A percentile compares a stretch with the other conserved stretches of the same genome.
These are phyloP conservation scores for Mesotaenium endlicherianum DNA, from an alignment of 139 green algal genomes.

Conservation along the genomic window DNA sequence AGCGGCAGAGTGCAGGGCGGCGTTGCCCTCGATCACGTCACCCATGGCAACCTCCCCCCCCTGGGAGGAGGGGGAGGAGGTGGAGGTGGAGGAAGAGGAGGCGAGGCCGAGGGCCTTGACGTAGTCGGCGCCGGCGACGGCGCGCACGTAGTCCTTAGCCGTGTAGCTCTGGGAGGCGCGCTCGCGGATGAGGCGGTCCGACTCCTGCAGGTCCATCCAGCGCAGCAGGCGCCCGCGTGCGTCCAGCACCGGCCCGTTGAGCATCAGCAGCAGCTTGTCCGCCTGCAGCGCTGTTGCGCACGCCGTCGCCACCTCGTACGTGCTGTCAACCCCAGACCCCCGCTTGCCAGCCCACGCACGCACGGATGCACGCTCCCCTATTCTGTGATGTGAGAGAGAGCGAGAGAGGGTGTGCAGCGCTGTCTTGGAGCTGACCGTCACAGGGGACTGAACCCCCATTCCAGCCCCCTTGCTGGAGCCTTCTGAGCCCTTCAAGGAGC, in stretches of 20 bases:
- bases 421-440: background rate
- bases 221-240: slow-evolving; percentile 12
- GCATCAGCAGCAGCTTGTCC: slow-evolving; percentile 90
- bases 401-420: too few species aligned
- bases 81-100: too few species aligned
- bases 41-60: background rate
- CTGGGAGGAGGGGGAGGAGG: too few species aligned
- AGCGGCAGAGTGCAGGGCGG: too few species aligned
- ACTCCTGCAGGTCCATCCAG: slow-evolving; percentile 40
- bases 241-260: slow-evolving; percentile 20
- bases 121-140: background rate
- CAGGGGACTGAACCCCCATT: too few species aligned
- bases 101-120: slow-evolving; percentile 24
- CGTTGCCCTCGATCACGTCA: too few species aligned
- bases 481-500: too few species aligned
- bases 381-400: too few species aligned
- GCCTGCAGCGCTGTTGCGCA: slow-evolving; percentile 71
- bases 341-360: too few species aligned
- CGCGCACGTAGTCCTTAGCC: slow-evolving; percentile 5
- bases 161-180: background rate
- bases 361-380: too few species aligned
- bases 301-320: slow-evolving; percentile 80
- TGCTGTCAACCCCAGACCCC: too few species aligned
- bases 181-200: slow-evolving; percentile 24
- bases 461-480: too few species aligned